These are phyloP conservation scores for Psidium friedrichsthalianum DNA, from an alignment of 345 rosid genomes.

Conservation along the genomic window DNA sequence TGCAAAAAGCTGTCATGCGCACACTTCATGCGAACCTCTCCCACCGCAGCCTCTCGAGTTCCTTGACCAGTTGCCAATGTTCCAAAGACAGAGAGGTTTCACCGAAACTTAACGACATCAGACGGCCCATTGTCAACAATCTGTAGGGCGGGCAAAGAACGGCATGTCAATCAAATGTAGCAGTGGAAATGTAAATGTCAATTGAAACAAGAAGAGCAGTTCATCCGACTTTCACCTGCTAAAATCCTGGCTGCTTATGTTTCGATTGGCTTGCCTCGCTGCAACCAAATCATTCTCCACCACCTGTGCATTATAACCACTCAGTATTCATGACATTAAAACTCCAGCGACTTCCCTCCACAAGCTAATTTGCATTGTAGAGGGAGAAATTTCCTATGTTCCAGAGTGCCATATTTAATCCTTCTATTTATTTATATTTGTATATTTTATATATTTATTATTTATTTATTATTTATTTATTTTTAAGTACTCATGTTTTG, in stretches of 20 bases:
- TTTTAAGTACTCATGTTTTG: too few relatives aligned
- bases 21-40: conserved; percentile 52
- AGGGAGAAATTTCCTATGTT: too few relatives aligned
- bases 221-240: conserved; percentile 40
- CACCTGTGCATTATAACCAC: conserved; percentile 23
- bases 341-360: neutral
- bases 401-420: too few relatives aligned
- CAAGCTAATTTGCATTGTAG: too few relatives aligned
- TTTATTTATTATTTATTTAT: too few relatives aligned
- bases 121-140: conserved; percentile 79
- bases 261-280: conserved; percentile 72
- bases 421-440: too few relatives aligned
- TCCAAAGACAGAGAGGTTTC: conserved; percentile 49
- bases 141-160: conserved; percentile 17
- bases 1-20: neutral
- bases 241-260: conserved; percentile 64
- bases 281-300: conserved; percentile 77
- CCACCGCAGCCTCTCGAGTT: conserved; percentile 66
- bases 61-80: conserved; percentile 88
- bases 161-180: neutral
- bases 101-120: conserved; percentile 67
- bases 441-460: too few relatives aligned
- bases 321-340: neutral
- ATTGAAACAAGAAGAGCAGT: neutral
- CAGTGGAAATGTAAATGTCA: neutral